Evolutionary conservation across 2,329 filamentous ascomycete genomes (phyloP).

Genomic region (Fusarium guadeloupense): DNA sequence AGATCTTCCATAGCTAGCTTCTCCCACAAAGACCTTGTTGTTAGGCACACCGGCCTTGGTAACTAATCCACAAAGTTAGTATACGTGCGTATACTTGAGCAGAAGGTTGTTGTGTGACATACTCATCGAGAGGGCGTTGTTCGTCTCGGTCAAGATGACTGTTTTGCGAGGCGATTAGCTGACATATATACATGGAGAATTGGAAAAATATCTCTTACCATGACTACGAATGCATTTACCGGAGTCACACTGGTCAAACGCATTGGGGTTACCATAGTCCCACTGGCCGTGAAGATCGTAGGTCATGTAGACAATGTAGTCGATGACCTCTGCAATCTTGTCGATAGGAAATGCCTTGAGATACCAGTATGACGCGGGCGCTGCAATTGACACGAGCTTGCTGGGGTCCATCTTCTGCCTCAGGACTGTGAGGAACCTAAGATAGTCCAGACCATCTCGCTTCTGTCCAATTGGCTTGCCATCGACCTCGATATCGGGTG

Average conservation of each 20-base stretch:
- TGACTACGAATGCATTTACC: constrained; percentile 39
- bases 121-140: constrained; percentile 45
- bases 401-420: background rate
- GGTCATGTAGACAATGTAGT: constrained; percentile 45
- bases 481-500: background rate
- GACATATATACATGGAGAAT: background rate
- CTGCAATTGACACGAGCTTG: constrained; percentile 45
- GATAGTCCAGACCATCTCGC: background rate
- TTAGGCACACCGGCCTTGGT: constrained; percentile 29
- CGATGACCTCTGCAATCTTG: constrained; percentile 37
- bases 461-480: constrained; percentile 3
- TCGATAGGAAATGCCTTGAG: constrained; percentile 45
- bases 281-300: constrained; percentile 32
- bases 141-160: constrained; percentile 51
- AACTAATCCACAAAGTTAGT: background rate
- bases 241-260: constrained; percentile 40
- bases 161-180: too few species aligned
- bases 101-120: background rate
- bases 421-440: background rate
- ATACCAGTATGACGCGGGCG: constrained; percentile 49
- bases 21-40: constrained; percentile 23
- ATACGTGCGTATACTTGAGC: background rate
- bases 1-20: constrained; percentile 38
- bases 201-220: background rate
- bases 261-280: constrained; percentile 44